A percentile compares a stretch with the other conserved stretches of the same genome.
These are phyloP conservation scores for Auricularia heimuer DNA, from an alignment of 768 basidiomycete genomes.

Conservation along the genomic window DNA sequence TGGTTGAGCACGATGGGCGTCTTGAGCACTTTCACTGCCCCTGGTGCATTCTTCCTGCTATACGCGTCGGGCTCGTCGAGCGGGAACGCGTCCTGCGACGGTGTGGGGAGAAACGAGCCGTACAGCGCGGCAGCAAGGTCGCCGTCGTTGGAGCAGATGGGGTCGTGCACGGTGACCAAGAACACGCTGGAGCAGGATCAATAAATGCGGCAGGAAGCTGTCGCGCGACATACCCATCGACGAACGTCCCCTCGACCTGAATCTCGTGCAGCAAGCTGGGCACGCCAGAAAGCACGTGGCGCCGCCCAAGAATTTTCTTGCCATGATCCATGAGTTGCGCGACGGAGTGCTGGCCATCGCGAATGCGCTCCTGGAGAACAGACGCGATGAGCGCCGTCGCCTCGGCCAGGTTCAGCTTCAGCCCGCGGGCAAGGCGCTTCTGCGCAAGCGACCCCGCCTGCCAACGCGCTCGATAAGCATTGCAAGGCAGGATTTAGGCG, in stretches of 20 bases:
- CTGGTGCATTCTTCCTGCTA: slow-evolving; percentile 49
- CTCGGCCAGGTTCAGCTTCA: slow-evolving; percentile 80
- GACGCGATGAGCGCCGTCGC: slow-evolving; percentile 82
- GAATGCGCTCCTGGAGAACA: slow-evolving; percentile 88
- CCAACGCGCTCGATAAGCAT: slow-evolving; percentile 4
- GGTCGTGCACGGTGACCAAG: slow-evolving; percentile 95
- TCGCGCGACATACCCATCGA: slow-evolving; percentile 52
- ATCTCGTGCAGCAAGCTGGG: slow-evolving; percentile 70
- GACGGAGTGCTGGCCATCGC: slow-evolving; percentile 82
- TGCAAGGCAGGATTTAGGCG: not conserved
- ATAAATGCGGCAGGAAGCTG: not conserved
- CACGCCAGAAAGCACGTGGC: slow-evolving; percentile 83
- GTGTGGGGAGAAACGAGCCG: slow-evolving; percentile 85
- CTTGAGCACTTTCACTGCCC: slow-evolving; percentile 60
- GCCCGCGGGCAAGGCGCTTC: slow-evolving; percentile 87
- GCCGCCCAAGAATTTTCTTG: slow-evolving; percentile 74
- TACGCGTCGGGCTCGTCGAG: slow-evolving; percentile 38
- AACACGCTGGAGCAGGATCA: slow-evolving; percentile 48
- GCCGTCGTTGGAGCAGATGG: slow-evolving; percentile 77
- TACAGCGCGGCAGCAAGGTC: slow-evolving; percentile 80
- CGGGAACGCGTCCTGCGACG: slow-evolving; percentile 56
- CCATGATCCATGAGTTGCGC: slow-evolving; percentile 91
- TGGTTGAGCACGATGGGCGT: slow-evolving; percentile 67
- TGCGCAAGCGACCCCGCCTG: slow-evolving; percentile 86
- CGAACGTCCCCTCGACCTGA: slow-evolving; percentile 90